Conservation (phyloP, 2,329 filamentous ascomycete species). For the Sclerotinia nivalis region DNA sequence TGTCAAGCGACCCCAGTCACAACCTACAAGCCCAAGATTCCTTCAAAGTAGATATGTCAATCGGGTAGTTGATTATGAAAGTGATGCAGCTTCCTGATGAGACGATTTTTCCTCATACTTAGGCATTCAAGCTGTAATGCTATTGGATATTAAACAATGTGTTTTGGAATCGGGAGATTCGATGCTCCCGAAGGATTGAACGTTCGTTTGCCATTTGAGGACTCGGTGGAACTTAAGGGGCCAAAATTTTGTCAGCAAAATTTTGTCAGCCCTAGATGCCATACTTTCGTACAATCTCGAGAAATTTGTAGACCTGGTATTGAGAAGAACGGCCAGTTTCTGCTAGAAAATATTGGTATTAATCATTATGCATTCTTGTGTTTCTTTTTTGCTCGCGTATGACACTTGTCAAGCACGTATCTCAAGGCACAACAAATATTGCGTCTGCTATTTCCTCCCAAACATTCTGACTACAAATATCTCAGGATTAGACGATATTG, state of each 20-base stretch:
- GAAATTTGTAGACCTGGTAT: not conserved
- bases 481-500: not conserved
- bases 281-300: not conserved
- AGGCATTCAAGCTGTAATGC: too few species aligned
- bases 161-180: conserved; percentile 4
- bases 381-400: not conserved
- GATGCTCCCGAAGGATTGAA: conserved; percentile 9
- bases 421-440: not conserved
- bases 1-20: conserved; percentile 11
- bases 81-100: conserved; percentile 6
- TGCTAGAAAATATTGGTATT: not conserved
- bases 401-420: not conserved
- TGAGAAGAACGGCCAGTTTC: not conserved
- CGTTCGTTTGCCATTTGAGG: not conserved
- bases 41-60: not conserved
- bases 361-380: not conserved
- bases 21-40: not conserved
- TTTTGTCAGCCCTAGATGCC: not conserved
- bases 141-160: not conserved
- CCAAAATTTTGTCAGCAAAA: not conserved
- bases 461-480: not conserved
- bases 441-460: not conserved
- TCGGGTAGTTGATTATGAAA: not conserved
- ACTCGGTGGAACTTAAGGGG: not conserved
- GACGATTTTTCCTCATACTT: not conserved